Evolutionary conservation across 768 basidiomycete species (phyloP).

Genomic region (Gymnopilus junonius): DNA sequence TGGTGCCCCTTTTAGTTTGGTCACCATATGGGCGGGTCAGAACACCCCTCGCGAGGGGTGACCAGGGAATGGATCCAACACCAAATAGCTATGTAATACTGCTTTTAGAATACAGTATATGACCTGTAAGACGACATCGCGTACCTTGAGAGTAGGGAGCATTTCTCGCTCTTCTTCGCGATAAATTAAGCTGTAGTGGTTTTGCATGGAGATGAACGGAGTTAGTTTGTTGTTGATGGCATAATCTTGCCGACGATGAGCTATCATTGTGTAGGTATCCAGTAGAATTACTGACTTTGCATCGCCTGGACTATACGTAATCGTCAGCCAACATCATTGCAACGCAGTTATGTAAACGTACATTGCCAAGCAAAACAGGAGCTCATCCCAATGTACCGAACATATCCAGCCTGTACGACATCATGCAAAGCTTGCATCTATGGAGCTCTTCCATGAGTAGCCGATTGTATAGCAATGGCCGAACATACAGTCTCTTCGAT

Average conservation of each 20-base stretch:
- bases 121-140: background rate
- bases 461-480: background rate
- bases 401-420: slow-evolving; percentile 66
- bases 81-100: slow-evolving; percentile 45
- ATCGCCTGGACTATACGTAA: slow-evolving; percentile 50
- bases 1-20: slow-evolving; percentile 42
- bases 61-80: slow-evolving; percentile 63
- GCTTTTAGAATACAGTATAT: background rate
- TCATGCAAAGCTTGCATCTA: slow-evolving; percentile 75
- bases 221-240: slow-evolving; percentile 60
- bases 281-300: slow-evolving; percentile 47
- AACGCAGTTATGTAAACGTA: slow-evolving; percentile 25
- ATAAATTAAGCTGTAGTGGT: slow-evolving; percentile 62
- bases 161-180: slow-evolving; percentile 68
- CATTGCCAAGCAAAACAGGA: slow-evolving; percentile 62
- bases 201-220: slow-evolving; percentile 72
- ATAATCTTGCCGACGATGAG: slow-evolving; percentile 44
- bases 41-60: slow-evolving; percentile 57
- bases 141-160: slow-evolving; percentile 60
- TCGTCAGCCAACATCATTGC: background rate
- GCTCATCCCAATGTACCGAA: slow-evolving; percentile 64
- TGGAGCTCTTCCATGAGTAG: background rate
- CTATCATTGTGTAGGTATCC: background rate
- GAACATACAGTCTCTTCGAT: slow-evolving; percentile 55
- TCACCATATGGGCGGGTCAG: slow-evolving; percentile 49